phyloP scores from a whole-genome alignment of 1,284 basidiomycete species.

The Earliella scabrosa region DNA sequence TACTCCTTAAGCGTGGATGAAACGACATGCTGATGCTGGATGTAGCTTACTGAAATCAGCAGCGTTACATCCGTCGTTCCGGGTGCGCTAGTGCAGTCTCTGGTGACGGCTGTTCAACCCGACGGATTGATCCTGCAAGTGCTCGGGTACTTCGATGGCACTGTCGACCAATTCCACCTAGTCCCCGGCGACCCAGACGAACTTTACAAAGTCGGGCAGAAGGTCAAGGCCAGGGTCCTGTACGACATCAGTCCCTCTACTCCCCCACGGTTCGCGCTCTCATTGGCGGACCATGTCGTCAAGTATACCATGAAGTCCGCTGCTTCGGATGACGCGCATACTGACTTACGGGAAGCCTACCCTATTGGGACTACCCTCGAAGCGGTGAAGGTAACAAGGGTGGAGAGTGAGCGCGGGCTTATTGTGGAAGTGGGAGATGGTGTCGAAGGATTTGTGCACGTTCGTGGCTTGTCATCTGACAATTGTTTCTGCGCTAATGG shows the following conservation, averaged over 20 bases:
- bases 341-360: conserved; percentile 48
- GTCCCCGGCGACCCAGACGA: conserved; percentile 51
- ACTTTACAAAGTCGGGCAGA: conserved; percentile 81
- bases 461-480: conserved; percentile 43
- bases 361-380: conserved; percentile 79
- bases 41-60: conserved; percentile 74
- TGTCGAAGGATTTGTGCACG: conserved; percentile 85
- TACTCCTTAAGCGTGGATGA: conserved; percentile 11
- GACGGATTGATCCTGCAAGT: conserved; percentile 90
- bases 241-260: conserved; percentile 77
- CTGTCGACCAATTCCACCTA: conserved; percentile 86
- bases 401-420: conserved; percentile 85
- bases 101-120: conserved; percentile 83
- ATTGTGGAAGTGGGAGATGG: conserved; percentile 68
- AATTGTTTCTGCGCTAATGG: conserved; percentile 1
- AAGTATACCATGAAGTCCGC: conserved; percentile 47
- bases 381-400: conserved; percentile 69
- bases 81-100: conserved; percentile 82
- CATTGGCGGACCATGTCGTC: conserved; percentile 77
- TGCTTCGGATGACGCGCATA: conserved; percentile 42
- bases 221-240: conserved; percentile 87
- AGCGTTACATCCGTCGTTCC: conserved; percentile 87
- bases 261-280: conserved; percentile 84
- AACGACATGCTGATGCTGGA: neutral
- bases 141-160: conserved; percentile 93